Evolutionary conservation across 106 monocot genomes (phyloP), one percentile per base, ranked within the genome.

Genomic region (Apostasia shenzhenica): DNA sequence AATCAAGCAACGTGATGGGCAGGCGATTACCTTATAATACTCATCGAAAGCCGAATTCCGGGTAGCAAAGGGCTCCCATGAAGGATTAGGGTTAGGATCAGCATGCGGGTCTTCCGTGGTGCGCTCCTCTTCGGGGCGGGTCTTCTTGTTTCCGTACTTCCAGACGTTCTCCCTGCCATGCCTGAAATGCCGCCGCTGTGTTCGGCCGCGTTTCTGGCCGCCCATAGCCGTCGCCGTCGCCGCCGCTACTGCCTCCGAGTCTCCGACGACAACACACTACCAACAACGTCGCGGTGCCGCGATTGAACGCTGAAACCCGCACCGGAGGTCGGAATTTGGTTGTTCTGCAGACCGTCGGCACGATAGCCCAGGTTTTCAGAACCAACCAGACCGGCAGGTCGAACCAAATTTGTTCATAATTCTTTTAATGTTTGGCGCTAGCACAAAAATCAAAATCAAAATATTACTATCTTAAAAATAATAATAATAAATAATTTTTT

Each of bases 151-250:
- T 53, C 75, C 71, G 77, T 85, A 54, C 81, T 89, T 93, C 99
- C 99, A 99, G 11, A 82, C 78, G 74, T 99, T 99, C 44, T 99
- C 93, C 54, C 92, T 85, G 72, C 73, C 64, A 80, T 99, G 77
- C 72, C 83, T 92, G 93, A 99, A 99, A 72, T 99, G 92, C 60
- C 82, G 71, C 75, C 99, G 59, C 79, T 93, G 99, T 44, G 90
- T 99, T 37, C 99, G 84, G 41, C 99, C 90, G 44, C 99, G 99
- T 79, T 93, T 99, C 70, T 76, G 84, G 3, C 90, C 97, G 52
- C 68, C 68, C 48, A 38, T 47, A 10, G 52, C 44, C 56, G 45
- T 48, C 49, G 57, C 71, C 49, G 6, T 14, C 37, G 48, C 55
- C 1, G 59, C 45, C 41, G 67, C 42, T 56, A 41, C 37, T 39